Percentiles rank a stretch among this genome's conserved stretches.
Conservation (phyloP, 805 yeast genomes). For the Yamadazyma laniorum region DNA sequence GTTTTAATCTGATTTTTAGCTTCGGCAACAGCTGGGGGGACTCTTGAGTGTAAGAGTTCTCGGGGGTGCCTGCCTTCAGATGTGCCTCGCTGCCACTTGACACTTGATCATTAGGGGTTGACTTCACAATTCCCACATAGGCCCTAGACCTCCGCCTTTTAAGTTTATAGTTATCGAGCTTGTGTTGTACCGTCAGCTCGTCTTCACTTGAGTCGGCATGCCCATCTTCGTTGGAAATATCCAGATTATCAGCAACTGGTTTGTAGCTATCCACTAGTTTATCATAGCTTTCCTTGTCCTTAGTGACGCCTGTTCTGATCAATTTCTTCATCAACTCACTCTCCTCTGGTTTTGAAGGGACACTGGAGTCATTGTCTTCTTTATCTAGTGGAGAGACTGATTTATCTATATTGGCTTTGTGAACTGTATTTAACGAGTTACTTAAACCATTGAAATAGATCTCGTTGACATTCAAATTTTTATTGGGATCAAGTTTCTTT, state of each 20-base stretch:
- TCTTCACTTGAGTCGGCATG: slow-evolving; percentile 14
- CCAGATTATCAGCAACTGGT: slow-evolving; percentile 1
- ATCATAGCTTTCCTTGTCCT: slow-evolving; percentile 16
- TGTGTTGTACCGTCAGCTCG: slow-evolving; percentile 24
- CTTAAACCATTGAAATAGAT: slow-evolving; percentile 34
- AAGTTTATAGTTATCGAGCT: slow-evolving; percentile 7
- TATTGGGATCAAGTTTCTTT: slow-evolving; percentile 41
- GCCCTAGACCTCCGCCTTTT: slow-evolving; percentile 17
- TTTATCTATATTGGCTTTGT: slow-evolving; percentile 14
- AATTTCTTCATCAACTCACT: slow-evolving; percentile 39
- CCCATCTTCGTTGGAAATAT: slow-evolving; percentile 36
- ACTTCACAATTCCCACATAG: slow-evolving; percentile 13
- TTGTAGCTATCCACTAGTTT: slow-evolving; percentile 11
- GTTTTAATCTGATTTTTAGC: slow-evolving; percentile 11
- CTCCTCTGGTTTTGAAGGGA: slow-evolving; percentile 10
- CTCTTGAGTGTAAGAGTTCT: not conserved
- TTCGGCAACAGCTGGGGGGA: slow-evolving; percentile 15
- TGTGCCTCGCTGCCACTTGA: not conserved
- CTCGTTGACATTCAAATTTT: slow-evolving; percentile 38
- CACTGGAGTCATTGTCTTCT: not conserved
- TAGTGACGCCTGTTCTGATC: slow-evolving; percentile 32
- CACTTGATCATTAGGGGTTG: slow-evolving; percentile 1
- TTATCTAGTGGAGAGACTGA: slow-evolving; percentile 16
- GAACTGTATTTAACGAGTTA: slow-evolving; percentile 26
- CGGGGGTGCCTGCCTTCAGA: not conserved